Conservation (phyloP, 2,329 filamentous ascomycete species). For the Incumbomyces lentus region DNA sequence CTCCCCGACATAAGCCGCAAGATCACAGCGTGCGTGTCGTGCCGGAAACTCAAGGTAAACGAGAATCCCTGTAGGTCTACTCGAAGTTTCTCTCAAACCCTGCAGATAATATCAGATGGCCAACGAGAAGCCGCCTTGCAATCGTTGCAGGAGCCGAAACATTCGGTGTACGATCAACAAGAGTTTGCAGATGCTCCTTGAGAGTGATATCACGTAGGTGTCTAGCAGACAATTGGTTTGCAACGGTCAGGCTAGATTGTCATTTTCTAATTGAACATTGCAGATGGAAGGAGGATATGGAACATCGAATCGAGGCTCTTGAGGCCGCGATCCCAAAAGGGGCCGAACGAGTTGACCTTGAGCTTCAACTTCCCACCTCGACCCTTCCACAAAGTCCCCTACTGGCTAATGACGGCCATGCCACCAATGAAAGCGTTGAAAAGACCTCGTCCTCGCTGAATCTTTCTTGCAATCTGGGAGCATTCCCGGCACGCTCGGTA, state of each 20-base stretch:
- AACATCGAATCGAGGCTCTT: constrained; percentile 27
- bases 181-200: constrained; percentile 37
- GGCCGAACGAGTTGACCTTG: constrained; percentile 5
- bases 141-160: constrained; percentile 38
- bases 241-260: background rate
- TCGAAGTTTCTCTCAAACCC: constrained; percentile 31
- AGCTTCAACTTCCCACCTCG: too few species aligned
- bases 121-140: constrained; percentile 36
- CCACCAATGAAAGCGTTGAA: too few species aligned
- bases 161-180: constrained; percentile 43
- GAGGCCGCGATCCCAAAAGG: constrained; percentile 27
- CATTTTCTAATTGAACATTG: constrained; percentile 4
- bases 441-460: too few species aligned
- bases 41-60: constrained; percentile 24
- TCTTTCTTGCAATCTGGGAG: too few species aligned
- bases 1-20: constrained; percentile 28
- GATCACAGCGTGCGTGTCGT: constrained; percentile 25
- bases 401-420: too few species aligned
- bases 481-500: too few species aligned
- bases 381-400: too few species aligned
- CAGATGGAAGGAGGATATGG: constrained; percentile 33
- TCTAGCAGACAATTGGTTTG: too few species aligned
- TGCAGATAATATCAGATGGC: constrained; percentile 46
- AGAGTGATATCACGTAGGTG: constrained; percentile 12
- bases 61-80: background rate